Base-by-base conservation (phyloP, 257 asterid genomes). In the Lycium ferocissimum region DNA sequence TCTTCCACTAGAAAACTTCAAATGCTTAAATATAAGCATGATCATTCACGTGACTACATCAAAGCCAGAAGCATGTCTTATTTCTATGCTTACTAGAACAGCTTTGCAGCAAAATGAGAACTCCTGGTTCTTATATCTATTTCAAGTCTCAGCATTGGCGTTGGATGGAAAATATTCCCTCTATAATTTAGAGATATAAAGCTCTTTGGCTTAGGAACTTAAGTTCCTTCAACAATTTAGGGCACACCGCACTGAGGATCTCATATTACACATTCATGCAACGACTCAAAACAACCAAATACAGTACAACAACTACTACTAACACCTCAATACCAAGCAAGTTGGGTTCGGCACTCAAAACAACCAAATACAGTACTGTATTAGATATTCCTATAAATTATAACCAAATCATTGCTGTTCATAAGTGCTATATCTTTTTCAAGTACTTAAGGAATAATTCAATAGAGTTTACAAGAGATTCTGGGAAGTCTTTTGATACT, bases 211-310 rank as follows among this genome's bases (percentile, higher is more conserved):
- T 51, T 76, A 22, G 43, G 82, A 51, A 76, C 15, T 26, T 17
- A 8, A 3, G 22, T 76, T 51, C 63, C 65, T 76, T 51, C 47
- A 53, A 76, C 82, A 26, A 53, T 76, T 22, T 26, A 7, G 26
- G 63, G 63, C 65, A 76, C 63, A 22, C 22, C 26, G 63, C 65
- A 3, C 14, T 53, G 47, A 76, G 65, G 82, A 53, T 76, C 82
- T 76, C 47, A 26, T 51, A 51, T 51, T 51, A 76, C 65, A 51
- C 82, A 26, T 51, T 13, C 53, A 51, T 76, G 65, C 82, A 26
- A 51, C 8, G 8, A 76, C 82, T 33, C 82, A 76, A 76, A 51
- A 76, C 82, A 75, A 73, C 59, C 80, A 73, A 73, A 45, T 20
- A 47, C 63, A 49, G 43, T 75, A 49, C 45, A 72, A 69, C 53